phyloP scores from a whole-genome alignment of 352 stramenopile species.

The Globisporangium irregulare region DNA sequence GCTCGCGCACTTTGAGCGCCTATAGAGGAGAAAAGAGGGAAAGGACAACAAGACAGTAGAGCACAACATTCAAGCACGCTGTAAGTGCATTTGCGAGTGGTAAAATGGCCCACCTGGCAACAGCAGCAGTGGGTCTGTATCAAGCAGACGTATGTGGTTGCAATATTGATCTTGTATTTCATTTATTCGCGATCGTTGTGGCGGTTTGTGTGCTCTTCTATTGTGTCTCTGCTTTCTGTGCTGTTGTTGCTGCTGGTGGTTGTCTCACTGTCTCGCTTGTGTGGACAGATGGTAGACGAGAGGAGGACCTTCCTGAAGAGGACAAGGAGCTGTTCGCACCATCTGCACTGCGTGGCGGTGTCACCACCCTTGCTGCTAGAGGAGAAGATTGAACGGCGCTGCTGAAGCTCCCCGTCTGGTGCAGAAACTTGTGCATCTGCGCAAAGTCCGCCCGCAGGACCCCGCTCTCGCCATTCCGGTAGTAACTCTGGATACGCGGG shows the following conservation, averaged over 20 bases:
- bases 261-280: constrained; percentile 8
- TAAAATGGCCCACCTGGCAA: not conserved
- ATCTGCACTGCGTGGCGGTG: constrained; percentile 1
- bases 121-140: too few species aligned
- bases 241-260: not conserved
- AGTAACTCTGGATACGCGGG: constrained; percentile 30
- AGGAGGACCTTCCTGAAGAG: not conserved
- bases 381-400: not conserved
- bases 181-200: not conserved
- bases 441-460: constrained; percentile 41
- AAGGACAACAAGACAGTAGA: not conserved
- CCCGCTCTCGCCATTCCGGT: constrained; percentile 20
- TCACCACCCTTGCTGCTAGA: not conserved
- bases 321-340: not conserved
- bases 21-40: constrained; percentile 2
- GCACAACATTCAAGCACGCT: not conserved
- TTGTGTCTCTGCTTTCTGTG: not conserved
- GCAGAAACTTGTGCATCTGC: constrained; percentile 72
- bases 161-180: constrained; percentile 5
- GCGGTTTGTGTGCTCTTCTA: not conserved
- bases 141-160: not conserved
- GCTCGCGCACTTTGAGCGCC: constrained; percentile 37
- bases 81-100: not conserved
- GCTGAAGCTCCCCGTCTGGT: constrained; percentile 30
- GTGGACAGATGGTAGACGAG: constrained; percentile 1